Evolutionary conservation across 2,329 filamentous ascomycete genomes (phyloP).

Genomic region (Scedosporium boydii): DNA sequence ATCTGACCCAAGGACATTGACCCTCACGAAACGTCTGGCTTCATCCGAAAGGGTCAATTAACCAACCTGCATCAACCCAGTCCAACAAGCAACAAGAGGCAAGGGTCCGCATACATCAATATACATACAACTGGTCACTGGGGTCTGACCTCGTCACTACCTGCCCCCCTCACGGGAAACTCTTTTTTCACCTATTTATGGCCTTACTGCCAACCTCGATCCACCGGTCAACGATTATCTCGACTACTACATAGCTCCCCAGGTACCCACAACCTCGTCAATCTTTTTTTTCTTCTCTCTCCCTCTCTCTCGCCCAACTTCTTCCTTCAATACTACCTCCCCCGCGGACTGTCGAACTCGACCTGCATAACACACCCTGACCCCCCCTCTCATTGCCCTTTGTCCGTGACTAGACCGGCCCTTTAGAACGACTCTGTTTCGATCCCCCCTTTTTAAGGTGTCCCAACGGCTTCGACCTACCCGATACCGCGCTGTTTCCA

Average conservation of each 20-base stretch:
- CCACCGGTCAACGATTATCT: not conserved
- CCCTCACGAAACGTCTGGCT: not conserved
- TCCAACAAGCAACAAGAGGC: not conserved
- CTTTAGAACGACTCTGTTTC: too few relatives aligned
- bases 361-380: not conserved
- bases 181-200: not conserved
- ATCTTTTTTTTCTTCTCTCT: not conserved
- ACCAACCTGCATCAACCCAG: not conserved
- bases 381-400: not conserved
- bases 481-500: not conserved
- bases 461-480: not conserved
- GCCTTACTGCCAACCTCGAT: not conserved
- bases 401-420: not conserved
- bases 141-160: not conserved
- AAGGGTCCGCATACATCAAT: not conserved
- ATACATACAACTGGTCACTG: not conserved
- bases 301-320: not conserved
- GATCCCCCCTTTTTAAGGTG: not conserved
- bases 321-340: not conserved
- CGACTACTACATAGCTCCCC: too few relatives aligned
- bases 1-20: not conserved
- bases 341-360: not conserved
- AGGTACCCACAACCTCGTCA: not conserved
- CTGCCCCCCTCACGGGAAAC: not conserved
- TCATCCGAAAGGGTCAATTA: not conserved